Conservation (phyloP, 495 filamentous ascomycete genomes). For the Trichoderma reesei region DNA sequence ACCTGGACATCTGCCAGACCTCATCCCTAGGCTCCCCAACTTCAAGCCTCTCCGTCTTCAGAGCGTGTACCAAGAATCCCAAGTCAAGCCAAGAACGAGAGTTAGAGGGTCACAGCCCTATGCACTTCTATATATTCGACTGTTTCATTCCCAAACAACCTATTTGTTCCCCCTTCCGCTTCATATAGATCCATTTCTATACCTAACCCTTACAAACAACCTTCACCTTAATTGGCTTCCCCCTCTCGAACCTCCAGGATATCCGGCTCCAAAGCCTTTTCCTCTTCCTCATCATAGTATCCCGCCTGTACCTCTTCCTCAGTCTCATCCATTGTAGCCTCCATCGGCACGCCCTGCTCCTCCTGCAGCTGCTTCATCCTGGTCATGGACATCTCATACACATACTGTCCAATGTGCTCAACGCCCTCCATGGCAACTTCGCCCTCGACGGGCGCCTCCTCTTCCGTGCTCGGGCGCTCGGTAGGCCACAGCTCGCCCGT, state of each 20-base stretch:
- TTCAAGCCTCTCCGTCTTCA: too few relatives aligned
- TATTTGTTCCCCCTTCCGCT: not conserved
- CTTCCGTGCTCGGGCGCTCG: slow-evolving; percentile 44
- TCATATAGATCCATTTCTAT: not conserved
- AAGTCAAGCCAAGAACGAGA: not conserved
- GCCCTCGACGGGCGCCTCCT: slow-evolving; percentile 40
- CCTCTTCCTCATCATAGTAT: slow-evolving; percentile 35
- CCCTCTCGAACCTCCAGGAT: slow-evolving; percentile 9
- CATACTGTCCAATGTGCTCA: slow-evolving; percentile 93
- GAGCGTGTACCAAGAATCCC: too few relatives aligned
- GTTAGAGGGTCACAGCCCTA: too few relatives aligned
- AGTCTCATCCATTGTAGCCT: slow-evolving; percentile 15
- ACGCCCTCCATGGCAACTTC: slow-evolving; percentile 72
- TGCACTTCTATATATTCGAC: too few relatives aligned
- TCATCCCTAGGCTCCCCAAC: too few relatives aligned
- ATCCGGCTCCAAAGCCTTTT: slow-evolving; percentile 12
- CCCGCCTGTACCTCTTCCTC: slow-evolving; percentile 32
- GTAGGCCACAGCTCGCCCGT: slow-evolving; percentile 82
- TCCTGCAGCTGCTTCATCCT: slow-evolving; percentile 50
- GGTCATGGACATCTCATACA: slow-evolving; percentile 90
- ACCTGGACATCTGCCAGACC: too few relatives aligned
- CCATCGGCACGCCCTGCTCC: slow-evolving; percentile 28
- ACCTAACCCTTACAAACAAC: not conserved
- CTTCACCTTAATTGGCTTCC: not conserved
- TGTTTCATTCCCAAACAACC: not conserved